Evolutionary conservation across 345 rosid species (phyloP), one percentile per base, ranked within the genome.

Genomic region (Bruguiera parviflora): DNA sequence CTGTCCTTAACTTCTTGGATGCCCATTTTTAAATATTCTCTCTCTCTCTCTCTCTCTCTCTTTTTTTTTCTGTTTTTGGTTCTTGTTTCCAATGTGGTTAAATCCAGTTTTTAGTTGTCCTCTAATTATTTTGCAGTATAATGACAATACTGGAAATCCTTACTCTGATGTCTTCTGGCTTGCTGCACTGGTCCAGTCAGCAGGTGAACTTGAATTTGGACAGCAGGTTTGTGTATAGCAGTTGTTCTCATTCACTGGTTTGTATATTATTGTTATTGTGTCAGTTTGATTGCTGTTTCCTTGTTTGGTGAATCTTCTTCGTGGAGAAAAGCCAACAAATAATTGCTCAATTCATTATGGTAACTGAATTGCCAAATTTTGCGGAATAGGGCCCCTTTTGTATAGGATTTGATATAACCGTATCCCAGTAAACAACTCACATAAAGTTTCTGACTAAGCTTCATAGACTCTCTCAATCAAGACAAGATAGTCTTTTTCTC

Each of bases 141-240:
- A 95, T 77, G 99, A 95, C 79, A 95, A 92, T 76, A 86, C 83
- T 58, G 99, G 96, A 69, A 95, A 95, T 82, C 87, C 84, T 4
- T 92, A 88, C 82, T 95, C 99, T 9, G 97, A 95, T 70, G 97
- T 88, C 32, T 92, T 89, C 81, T 91, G 99, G 99, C 96, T 92
- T 69, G 89, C 99, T 79, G 88, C 87, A 61, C 83, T 95, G 63
- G 90, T 95, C 58, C 92, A 89, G 82, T 87, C 99, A 60, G 86
- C 86, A 71, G 97, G 97, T 73, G 89, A 89, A 77, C 92, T 95
- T 76, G 97, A 92, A 72, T 89, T 92, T 81, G 92, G 93, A 69
- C 88, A 85, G 59, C 97, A 92, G 96, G 99, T 92, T 71, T 60
- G 83, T 80, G 56, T 53, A 78, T 55, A 33, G 47, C 25, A 57